Conservation (phyloP, 1,284 basidiomycete species). For the Pyrrhoderma noxium region DNA sequence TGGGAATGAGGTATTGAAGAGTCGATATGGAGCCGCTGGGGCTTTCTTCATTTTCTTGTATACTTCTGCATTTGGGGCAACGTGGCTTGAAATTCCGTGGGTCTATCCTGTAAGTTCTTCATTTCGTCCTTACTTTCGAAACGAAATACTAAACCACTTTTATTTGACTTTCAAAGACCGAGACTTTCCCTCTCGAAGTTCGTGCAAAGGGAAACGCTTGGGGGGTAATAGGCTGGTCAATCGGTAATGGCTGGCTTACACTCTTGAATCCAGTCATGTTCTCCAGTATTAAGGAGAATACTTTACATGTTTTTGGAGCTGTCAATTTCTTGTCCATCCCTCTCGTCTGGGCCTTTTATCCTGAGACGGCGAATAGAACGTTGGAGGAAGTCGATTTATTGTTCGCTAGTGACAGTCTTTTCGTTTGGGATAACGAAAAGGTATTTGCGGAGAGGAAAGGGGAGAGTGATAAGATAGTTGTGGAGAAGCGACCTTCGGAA, state of each 20-base stretch:
- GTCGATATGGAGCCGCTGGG: slow-evolving; percentile 39
- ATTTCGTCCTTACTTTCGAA: neutral
- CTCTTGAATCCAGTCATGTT: slow-evolving; percentile 31
- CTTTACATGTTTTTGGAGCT: slow-evolving; percentile 40
- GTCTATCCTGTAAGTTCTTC: slow-evolving; percentile 26
- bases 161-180: slow-evolving; percentile 31
- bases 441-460: slow-evolving; percentile 27
- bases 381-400: slow-evolving; percentile 46
- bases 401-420: slow-evolving; percentile 39
- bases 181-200: slow-evolving; percentile 58
- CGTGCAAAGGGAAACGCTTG: slow-evolving; percentile 50
- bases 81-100: slow-evolving; percentile 57
- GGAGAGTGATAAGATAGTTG: neutral
- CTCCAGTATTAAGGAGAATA: slow-evolving; percentile 30
- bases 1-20: slow-evolving; percentile 36
- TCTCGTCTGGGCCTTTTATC: slow-evolving; percentile 43
- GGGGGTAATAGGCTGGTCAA: slow-evolving; percentile 47
- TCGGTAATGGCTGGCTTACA: slow-evolving; percentile 40
- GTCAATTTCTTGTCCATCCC: slow-evolving; percentile 42
- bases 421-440: slow-evolving; percentile 40
- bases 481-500: neutral
- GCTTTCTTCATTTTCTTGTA: slow-evolving; percentile 44
- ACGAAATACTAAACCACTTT: slow-evolving; percentile 18
- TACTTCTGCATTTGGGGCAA: slow-evolving; percentile 41
- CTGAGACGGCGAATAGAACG: slow-evolving; percentile 45